Percentiles rank a stretch among this genome's conserved stretches.
phyloP scores from a whole-genome alignment of 78 protist species.

The Creolimax fragrantissima region DNA sequence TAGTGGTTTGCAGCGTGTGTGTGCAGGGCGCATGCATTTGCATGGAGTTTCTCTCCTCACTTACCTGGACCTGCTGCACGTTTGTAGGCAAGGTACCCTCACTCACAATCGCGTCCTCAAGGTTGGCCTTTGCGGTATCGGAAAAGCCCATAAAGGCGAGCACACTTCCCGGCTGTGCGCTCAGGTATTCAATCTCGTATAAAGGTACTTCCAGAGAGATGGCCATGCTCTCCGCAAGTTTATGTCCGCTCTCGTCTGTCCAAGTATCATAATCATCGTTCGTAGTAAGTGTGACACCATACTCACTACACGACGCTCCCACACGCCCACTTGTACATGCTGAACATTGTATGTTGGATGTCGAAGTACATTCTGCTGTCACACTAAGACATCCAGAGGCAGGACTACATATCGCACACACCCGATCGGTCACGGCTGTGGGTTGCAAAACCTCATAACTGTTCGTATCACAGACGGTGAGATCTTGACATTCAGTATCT shows the following conservation, averaged over 20 bases:
- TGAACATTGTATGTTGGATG: background rate
- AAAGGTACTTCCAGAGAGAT: background rate
- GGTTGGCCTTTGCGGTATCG: background rate
- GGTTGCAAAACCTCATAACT: background rate
- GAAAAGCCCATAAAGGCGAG: background rate
- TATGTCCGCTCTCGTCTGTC: background rate
- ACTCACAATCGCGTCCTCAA: background rate
- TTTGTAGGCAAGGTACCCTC: background rate
- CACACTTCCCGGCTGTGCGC: background rate
- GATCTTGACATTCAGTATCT: background rate
- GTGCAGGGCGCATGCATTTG: too few species aligned
- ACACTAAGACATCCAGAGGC: background rate
- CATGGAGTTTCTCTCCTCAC: too few species aligned
- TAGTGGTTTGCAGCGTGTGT: too few species aligned
- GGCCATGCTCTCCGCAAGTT: background rate
- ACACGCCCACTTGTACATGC: background rate
- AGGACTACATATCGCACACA: background rate
- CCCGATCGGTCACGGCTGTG: background rate
- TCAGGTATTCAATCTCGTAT: background rate
- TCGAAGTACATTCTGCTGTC: background rate
- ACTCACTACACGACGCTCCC: background rate
- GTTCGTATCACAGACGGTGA: background rate
- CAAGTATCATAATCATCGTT: background rate
- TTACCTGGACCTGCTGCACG: background rate
- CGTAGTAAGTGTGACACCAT: background rate